A percentile compares a stretch with the other conserved stretches of the same genome.
These are phyloP conservation scores for Paecilomyces variotii DNA, from an alignment of 2,329 filamentous ascomycete genomes.

Conservation along the genomic window DNA sequence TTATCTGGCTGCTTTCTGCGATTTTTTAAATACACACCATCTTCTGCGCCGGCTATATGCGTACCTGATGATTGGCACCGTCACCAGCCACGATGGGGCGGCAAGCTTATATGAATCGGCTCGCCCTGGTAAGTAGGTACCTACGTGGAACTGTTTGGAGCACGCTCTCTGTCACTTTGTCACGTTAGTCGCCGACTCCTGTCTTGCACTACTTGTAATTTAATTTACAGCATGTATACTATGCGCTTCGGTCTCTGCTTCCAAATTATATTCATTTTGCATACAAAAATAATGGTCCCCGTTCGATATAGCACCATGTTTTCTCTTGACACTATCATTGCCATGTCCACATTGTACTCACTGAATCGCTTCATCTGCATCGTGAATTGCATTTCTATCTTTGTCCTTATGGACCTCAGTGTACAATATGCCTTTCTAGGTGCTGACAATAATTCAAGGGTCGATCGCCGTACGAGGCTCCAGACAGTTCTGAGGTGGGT, in stretches of 20 bases:
- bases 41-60: neutral
- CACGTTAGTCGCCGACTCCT: neutral
- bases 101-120: slow-evolving; percentile 36
- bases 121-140: slow-evolving; percentile 36
- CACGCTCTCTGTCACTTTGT: neutral
- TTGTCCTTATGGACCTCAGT: neutral
- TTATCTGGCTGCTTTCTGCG: neutral
- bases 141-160: neutral
- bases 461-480: slow-evolving; percentile 39
- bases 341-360: neutral
- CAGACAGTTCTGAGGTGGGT: slow-evolving; percentile 20
- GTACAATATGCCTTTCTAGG: neutral
- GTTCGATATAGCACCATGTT: slow-evolving; percentile 1
- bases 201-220: neutral
- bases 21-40: neutral
- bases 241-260: neutral
- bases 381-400: neutral
- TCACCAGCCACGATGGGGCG: slow-evolving; percentile 29
- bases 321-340: neutral
- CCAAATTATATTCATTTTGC: neutral
- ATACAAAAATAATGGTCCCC: neutral
- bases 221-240: neutral
- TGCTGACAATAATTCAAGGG: slow-evolving; percentile 27
- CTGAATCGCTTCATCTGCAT: neutral
- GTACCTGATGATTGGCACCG: neutral